A percentile compares a stretch with the other conserved stretches of the same genome.
These are phyloP conservation scores for Lycium ferocissimum DNA, from an alignment of 257 asterid species.

Conservation along the genomic window DNA sequence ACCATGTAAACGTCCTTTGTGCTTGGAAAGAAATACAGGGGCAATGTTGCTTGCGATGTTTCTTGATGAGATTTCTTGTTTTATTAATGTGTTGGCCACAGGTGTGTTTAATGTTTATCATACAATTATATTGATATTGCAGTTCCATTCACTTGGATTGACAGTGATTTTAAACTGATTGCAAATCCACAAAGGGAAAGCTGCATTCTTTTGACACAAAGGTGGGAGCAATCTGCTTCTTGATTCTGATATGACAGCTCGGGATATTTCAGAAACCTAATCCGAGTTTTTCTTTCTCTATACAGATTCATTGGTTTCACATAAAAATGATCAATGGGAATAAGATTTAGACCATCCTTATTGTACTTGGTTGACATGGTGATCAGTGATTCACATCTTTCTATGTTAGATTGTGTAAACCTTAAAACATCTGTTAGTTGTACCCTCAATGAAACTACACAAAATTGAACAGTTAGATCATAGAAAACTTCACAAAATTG, in stretches of 20 bases:
- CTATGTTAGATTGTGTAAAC: constrained; percentile 23
- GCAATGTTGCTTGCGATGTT: background rate
- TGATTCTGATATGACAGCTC: background rate
- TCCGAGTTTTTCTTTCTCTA: background rate
- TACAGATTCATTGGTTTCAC: constrained; percentile 96
- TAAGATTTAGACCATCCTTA: constrained; percentile 42
- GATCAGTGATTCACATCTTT: constrained; percentile 44
- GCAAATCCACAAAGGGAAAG: constrained; percentile 94
- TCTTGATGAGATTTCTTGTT: background rate
- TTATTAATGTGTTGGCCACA: constrained; percentile 66
- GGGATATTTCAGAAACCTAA: background rate
- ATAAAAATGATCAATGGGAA: constrained; percentile 91
- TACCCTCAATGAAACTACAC: background rate
- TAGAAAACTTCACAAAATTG: background rate
- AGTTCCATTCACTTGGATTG: constrained; percentile 93
- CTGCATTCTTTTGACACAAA: constrained; percentile 91
- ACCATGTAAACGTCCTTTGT: constrained; percentile 60
- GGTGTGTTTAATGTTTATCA: too few relatives aligned
- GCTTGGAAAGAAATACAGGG: background rate
- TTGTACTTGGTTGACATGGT: background rate
- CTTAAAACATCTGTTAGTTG: background rate
- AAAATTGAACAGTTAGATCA: background rate
- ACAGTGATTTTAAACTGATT: constrained; percentile 94
- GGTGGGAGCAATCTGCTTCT: constrained; percentile 48
- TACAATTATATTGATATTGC: constrained; percentile 82